A percentile compares a stretch with the other conserved stretches of the same genome.
Evolutionary conservation across 1,284 basidiomycete genomes (phyloP).

Genomic region (Malassezia japonica): DNA sequence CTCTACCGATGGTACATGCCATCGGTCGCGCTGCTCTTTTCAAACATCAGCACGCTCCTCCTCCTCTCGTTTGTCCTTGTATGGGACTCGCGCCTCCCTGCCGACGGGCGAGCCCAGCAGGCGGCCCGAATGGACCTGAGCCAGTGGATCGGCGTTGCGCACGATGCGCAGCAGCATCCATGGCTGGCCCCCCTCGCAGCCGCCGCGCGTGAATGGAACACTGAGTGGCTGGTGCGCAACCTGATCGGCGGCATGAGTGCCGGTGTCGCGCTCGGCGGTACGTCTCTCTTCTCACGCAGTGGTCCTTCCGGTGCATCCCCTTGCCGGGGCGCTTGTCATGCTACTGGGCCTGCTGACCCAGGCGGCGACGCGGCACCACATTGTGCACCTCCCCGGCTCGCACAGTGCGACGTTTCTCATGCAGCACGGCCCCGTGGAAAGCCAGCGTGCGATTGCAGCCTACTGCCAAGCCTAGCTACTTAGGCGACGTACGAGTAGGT

Average conservation of each 20-base stretch:
- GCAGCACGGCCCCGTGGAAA: background rate
- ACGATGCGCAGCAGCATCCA: background rate
- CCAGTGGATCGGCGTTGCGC: background rate
- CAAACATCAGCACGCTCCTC: constrained; percentile 11
- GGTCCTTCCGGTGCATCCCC: constrained; percentile 3
- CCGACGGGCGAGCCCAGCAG: constrained; percentile 2
- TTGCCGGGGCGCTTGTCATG: background rate
- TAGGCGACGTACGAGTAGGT: constrained; percentile 30
- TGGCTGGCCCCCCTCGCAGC: background rate
- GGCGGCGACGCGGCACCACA: background rate
- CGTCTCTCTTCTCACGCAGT: background rate
- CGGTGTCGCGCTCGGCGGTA: constrained; percentile 14
- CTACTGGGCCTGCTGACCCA: constrained; percentile 3
- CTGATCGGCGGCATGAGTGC: constrained; percentile 20
- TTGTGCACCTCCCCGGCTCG: constrained; percentile 1
- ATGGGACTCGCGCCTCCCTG: constrained; percentile 11
- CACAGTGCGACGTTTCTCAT: background rate
- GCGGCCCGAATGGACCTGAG: background rate
- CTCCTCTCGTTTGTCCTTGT: constrained; percentile 16
- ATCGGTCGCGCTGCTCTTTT: constrained; percentile 16
- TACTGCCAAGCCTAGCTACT: background rate
- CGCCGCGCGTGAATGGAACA: background rate
- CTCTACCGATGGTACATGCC: constrained; percentile 4
- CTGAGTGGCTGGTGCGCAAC: constrained; percentile 20
- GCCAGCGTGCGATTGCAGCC: background rate